Conservation (phyloP, 805 yeast species). For the Saccharomycopsis oosterbeekiorum region DNA sequence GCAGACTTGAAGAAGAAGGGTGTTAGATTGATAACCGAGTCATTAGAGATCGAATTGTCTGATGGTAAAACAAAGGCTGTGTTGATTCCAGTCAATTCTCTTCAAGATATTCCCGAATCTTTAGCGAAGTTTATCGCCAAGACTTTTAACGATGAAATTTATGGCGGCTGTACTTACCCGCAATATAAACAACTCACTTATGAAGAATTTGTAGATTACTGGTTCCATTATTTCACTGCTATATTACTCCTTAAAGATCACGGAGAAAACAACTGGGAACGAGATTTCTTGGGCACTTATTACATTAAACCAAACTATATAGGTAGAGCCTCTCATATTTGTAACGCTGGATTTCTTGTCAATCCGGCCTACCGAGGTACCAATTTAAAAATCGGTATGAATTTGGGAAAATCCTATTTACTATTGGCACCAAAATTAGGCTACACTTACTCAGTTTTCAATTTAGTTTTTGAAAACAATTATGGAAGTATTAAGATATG, state of each 20-base stretch:
- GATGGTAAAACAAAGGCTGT: slow-evolving; percentile 42
- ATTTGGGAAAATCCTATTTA: slow-evolving; percentile 59
- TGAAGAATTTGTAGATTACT: slow-evolving; percentile 49
- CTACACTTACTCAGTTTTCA: slow-evolving; percentile 75
- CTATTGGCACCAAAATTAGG: slow-evolving; percentile 71
- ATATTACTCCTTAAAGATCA: slow-evolving; percentile 42
- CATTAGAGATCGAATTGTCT: slow-evolving; percentile 31
- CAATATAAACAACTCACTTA: slow-evolving; percentile 31
- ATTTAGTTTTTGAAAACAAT: slow-evolving; percentile 77
- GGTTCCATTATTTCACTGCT: slow-evolving; percentile 61
- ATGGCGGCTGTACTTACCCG: slow-evolving; percentile 72
- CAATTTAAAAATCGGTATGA: slow-evolving; percentile 47
- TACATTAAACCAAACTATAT: slow-evolving; percentile 79
- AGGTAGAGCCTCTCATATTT: slow-evolving; percentile 78
- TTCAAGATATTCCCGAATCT: slow-evolving; percentile 38
- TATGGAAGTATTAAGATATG: slow-evolving; percentile 67
- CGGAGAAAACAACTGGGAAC: slow-evolving; percentile 32
- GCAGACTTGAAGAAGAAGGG: neutral
- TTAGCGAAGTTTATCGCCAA: slow-evolving; percentile 37
- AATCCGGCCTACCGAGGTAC: slow-evolving; percentile 48
- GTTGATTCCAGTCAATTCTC: slow-evolving; percentile 46
- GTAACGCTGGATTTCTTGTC: slow-evolving; percentile 84
- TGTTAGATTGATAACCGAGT: slow-evolving; percentile 26
- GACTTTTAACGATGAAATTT: slow-evolving; percentile 57
- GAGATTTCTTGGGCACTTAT: slow-evolving; percentile 56